Percentiles rank a stretch among this genome's conserved stretches.
phyloP scores from a whole-genome alignment of 306 rosid genomes.

The Vicia sativa region DNA sequence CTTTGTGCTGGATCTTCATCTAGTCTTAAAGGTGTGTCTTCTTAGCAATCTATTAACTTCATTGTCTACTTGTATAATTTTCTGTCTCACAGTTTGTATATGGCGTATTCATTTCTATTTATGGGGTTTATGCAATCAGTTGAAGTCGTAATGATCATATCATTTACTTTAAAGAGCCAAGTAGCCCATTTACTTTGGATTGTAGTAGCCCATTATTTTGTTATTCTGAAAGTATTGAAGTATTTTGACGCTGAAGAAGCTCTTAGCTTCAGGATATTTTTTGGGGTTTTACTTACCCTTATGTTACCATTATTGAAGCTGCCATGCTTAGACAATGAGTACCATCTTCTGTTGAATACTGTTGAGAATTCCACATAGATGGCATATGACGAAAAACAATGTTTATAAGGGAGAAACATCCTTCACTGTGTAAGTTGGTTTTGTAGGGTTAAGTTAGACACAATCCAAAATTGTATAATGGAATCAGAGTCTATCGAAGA shows the following conservation, averaged over 20 bases:
- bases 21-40: conserved; percentile 66
- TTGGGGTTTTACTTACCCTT: conserved; percentile 1
- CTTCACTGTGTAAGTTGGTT: background rate
- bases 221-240: conserved; percentile 12
- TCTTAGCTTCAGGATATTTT: conserved; percentile 1
- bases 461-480: background rate
- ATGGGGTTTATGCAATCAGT: conserved; percentile 23
- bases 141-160: conserved; percentile 23
- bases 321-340: background rate
- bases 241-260: no score
- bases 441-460: background rate
- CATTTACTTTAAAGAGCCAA: conserved; percentile 31
- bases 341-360: background rate
- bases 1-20: conserved; percentile 91
- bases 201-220: conserved; percentile 13
- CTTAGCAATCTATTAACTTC: conserved; percentile 22
- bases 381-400: background rate
- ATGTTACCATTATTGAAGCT: conserved; percentile 6
- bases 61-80: conserved; percentile 17
- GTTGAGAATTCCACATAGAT: background rate
- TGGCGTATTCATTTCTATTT: conserved; percentile 20
- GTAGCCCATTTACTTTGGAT: conserved; percentile 9
- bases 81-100: background rate
- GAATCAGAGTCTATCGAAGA: background rate
- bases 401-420: background rate